These are phyloP conservation scores for Colletotrichum destructivum DNA, from an alignment of 2,329 filamentous ascomycete genomes.

Conservation along the genomic window DNA sequence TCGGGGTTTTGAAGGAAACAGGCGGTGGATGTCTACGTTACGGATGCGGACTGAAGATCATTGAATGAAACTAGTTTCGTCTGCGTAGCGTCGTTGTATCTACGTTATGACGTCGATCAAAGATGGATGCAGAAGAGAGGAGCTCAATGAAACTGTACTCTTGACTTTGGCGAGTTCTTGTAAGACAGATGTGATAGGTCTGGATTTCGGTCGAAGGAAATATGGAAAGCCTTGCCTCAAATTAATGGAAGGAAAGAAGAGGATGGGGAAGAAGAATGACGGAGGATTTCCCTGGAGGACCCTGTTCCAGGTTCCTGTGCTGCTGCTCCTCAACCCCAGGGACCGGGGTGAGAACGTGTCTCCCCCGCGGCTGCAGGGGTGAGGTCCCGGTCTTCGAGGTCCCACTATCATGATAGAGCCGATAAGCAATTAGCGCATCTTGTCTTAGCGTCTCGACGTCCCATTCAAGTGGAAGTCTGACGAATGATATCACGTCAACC, in stretches of 20 bases:
- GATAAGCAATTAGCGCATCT: slow-evolving; percentile 18
- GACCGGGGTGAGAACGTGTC: slow-evolving; percentile 8
- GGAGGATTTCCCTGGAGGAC: background rate
- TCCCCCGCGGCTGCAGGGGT: slow-evolving; percentile 21
- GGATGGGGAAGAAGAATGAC: background rate
- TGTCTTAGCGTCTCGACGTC: slow-evolving; percentile 19
- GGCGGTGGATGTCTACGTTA: slow-evolving; percentile 4
- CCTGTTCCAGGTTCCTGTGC: background rate
- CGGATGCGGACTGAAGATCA: slow-evolving; percentile 8
- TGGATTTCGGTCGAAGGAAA: no score
- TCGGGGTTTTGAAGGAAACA: background rate
- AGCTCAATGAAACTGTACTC: background rate
- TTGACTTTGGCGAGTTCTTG: background rate
- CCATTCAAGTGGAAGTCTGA: slow-evolving; percentile 13
- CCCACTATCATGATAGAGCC: slow-evolving; percentile 8
- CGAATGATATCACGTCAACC: slow-evolving; percentile 30
- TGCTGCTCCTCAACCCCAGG: slow-evolving; percentile 7
- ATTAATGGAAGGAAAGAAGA: background rate
- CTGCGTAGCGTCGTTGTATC: background rate
- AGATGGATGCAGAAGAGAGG: background rate
- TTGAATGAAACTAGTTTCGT: background rate
- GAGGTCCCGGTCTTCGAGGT: background rate
- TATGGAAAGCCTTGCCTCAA: background rate
- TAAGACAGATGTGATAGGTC: background rate
- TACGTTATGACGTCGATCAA: background rate